Conservation (phyloP, 352 stramenopile species). For the Phytophthora cactorum region DNA sequence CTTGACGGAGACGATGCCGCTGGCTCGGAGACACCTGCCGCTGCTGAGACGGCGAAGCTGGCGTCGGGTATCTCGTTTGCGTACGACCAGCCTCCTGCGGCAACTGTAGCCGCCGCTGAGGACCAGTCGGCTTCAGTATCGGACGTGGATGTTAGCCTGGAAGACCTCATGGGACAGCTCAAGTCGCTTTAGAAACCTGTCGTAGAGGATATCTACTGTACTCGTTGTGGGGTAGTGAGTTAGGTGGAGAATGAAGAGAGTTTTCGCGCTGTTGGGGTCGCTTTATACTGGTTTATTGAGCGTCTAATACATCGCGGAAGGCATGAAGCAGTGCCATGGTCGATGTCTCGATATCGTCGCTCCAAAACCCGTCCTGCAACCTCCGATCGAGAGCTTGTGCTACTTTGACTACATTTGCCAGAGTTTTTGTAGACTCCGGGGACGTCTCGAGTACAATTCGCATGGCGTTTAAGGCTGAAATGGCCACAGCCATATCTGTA, state of each 20-base stretch:
- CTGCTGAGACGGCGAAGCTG: constrained; percentile 30
- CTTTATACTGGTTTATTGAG: constrained; percentile 22
- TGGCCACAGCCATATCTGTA: constrained; percentile 33
- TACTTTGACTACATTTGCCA: constrained; percentile 46
- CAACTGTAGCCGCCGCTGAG: constrained; percentile 10
- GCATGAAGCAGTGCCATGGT: constrained; percentile 50
- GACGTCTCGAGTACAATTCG: constrained; percentile 36
- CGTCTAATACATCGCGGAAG: constrained; percentile 47
- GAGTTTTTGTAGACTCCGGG: constrained; percentile 29
- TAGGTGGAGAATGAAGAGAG: constrained; percentile 26
- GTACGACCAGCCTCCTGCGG: constrained; percentile 49
- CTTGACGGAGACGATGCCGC: constrained; percentile 37
- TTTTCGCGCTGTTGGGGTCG: constrained; percentile 3
- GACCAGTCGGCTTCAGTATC: constrained; percentile 33
- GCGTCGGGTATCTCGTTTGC: constrained; percentile 68
- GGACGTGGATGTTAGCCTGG: constrained; percentile 61
- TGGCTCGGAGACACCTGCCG: constrained; percentile 1
- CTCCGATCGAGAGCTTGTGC: constrained; percentile 45
- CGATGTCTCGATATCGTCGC: constrained; percentile 32
- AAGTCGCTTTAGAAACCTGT: constrained; percentile 58
- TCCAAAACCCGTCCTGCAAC: constrained; percentile 55
- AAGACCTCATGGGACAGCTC: constrained; percentile 84
- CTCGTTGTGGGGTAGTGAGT: constrained; percentile 11
- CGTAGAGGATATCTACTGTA: not conserved
- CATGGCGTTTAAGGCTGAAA: constrained; percentile 49